A percentile compares a stretch with the other conserved stretches of the same genome.
These are phyloP conservation scores for Candida verbasci DNA, from an alignment of 805 yeast species.

Conservation along the genomic window DNA sequence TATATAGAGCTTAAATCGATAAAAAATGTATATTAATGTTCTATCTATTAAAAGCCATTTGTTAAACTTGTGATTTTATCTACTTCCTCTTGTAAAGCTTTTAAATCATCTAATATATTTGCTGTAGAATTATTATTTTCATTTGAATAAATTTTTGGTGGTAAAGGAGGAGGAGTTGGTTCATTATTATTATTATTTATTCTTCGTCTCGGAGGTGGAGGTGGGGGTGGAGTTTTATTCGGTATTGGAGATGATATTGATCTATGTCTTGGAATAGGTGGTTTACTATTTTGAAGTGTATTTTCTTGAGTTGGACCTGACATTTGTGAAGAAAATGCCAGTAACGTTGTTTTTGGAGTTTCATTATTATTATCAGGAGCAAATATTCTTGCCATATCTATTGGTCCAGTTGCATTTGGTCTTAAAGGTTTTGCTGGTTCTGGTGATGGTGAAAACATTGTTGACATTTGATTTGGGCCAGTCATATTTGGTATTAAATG, in stretches of 20 bases:
- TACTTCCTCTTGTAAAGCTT: constrained; percentile 67
- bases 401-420: constrained; percentile 28
- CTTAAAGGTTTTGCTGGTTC: constrained; percentile 16
- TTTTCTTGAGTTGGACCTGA: constrained; percentile 32
- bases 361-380: constrained; percentile 14
- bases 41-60: constrained; percentile 32
- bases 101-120: constrained; percentile 59
- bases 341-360: constrained; percentile 31
- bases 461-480: constrained; percentile 42
- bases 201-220: constrained; percentile 37
- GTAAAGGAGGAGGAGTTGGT: constrained; percentile 29
- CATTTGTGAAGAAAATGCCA: constrained; percentile 39
- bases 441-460: constrained; percentile 22
- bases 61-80: constrained; percentile 49
- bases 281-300: constrained; percentile 34
- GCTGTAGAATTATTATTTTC: constrained; percentile 30
- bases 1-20: too few relatives aligned
- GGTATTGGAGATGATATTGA: constrained; percentile 18
- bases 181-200: constrained; percentile 12
- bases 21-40: background rate
- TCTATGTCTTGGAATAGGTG: constrained; percentile 29
- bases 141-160: constrained; percentile 10
- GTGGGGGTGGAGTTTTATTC: constrained; percentile 29
- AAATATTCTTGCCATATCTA: constrained; percentile 32
- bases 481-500: constrained; percentile 41